phyloP scores from a whole-genome alignment of 331 rosid species.

The Quercus lobata region DNA sequence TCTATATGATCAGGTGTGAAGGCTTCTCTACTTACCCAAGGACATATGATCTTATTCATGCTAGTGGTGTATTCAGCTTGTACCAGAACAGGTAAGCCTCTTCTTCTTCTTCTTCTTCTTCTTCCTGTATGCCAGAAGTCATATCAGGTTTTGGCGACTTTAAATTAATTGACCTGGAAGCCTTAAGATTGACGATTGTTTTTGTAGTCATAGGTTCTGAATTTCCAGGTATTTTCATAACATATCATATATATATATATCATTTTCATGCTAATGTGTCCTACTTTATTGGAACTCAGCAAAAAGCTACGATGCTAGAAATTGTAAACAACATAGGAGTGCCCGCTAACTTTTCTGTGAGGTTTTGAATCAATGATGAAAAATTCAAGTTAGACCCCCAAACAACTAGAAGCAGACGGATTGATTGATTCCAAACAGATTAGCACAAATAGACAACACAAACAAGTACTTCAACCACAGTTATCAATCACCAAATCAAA shows the following conservation, averaged over 20 bases:
- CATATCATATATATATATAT: too few species aligned
- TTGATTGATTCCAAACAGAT: too few species aligned
- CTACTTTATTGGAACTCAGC: not conserved
- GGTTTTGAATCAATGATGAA: not conserved
- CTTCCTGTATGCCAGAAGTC: not conserved
- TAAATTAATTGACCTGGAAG: not conserved
- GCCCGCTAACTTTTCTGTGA: not conserved
- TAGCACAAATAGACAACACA: too few species aligned
- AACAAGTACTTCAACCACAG: too few species aligned
- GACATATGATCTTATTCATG: slow-evolving; percentile 88
- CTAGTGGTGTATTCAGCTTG: slow-evolving; percentile 72
- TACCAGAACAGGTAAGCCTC: slow-evolving; percentile 66
- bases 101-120: slow-evolving; percentile 10
- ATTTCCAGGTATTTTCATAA: not conserved
- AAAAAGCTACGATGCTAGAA: not conserved
- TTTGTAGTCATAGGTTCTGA: not conserved
- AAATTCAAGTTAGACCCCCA: too few species aligned
- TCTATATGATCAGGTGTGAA: slow-evolving; percentile 74
- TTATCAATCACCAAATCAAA: too few species aligned
- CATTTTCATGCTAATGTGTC: not conserved
- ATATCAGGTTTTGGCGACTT: not conserved
- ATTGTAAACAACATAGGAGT: not conserved
- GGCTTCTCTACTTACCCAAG: slow-evolving; percentile 99
- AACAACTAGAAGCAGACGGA: too few species aligned
- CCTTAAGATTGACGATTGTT: not conserved